Evolutionary conservation across 139 green algal genomes (phyloP).

Genomic region (Chlorella sp.): DNA sequence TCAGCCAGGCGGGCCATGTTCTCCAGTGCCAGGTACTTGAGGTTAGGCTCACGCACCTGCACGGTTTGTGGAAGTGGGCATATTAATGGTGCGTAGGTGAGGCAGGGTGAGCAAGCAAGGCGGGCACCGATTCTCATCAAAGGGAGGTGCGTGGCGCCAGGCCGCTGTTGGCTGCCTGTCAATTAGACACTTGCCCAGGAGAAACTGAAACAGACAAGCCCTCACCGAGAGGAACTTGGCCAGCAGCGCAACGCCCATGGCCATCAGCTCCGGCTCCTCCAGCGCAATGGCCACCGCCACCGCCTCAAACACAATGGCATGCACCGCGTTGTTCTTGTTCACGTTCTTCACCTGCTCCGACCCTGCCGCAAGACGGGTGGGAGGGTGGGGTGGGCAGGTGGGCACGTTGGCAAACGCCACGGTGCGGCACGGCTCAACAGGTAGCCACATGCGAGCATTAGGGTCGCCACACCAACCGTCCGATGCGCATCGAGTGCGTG

Average conservation of each 20-base stretch:
- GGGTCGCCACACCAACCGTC: too few relatives aligned
- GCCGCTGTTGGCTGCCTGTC: too few relatives aligned
- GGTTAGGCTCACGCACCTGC: conserved; percentile 86
- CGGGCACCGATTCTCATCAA: too few relatives aligned
- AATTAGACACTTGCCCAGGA: too few relatives aligned
- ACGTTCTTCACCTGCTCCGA: conserved; percentile 75
- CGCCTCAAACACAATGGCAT: conserved; percentile 98
- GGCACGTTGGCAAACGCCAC: too few relatives aligned
- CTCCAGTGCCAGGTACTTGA: conserved; percentile 95
- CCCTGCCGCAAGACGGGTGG: conserved; percentile 4
- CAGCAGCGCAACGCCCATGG: conserved; percentile 68
- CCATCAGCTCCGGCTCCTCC: conserved; percentile 72
- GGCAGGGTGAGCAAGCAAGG: too few relatives aligned
- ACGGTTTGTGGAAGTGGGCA: background rate
- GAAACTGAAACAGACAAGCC: too few relatives aligned
- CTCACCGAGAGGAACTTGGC: conserved; percentile 66
- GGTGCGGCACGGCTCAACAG: too few relatives aligned
- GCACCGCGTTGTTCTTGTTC: conserved; percentile 98
- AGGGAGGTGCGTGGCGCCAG: too few relatives aligned
- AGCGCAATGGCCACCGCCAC: conserved; percentile 84
- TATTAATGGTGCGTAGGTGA: too few relatives aligned
- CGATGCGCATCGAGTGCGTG: too few relatives aligned
- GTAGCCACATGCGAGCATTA: too few relatives aligned
- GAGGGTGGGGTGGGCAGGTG: background rate
- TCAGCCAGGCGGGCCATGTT: conserved; percentile 82